phyloP scores from a whole-genome alignment of 306 rosid genomes.

The Quercus cerris region DNA sequence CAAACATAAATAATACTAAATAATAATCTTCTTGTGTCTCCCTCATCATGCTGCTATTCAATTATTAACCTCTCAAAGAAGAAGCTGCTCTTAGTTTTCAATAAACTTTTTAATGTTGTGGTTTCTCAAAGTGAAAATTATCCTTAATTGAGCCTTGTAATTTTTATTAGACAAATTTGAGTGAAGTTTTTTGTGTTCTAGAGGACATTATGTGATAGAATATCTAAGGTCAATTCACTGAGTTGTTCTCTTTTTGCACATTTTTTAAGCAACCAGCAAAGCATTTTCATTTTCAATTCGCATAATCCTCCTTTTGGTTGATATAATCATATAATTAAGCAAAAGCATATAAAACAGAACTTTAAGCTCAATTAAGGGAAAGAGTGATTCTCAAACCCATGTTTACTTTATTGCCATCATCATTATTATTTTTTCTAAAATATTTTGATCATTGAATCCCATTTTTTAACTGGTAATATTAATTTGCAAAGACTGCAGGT shows the following conservation, averaged over 20 bases:
- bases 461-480: background rate
- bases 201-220: background rate
- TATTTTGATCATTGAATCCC: background rate
- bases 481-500: constrained; percentile 41
- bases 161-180: background rate
- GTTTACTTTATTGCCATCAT: background rate
- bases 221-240: background rate
- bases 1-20: too few relatives aligned
- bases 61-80: background rate
- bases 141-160: background rate
- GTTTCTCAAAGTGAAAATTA: background rate
- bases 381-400: too few relatives aligned
- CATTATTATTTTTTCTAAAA: constrained; percentile 1
- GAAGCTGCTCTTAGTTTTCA: background rate
- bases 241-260: background rate
- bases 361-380: background rate
- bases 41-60: background rate
- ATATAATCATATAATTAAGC: too few relatives aligned
- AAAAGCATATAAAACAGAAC: background rate
- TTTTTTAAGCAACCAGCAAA: constrained; percentile 1
- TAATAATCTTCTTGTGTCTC: too few relatives aligned
- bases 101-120: background rate
- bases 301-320: too few relatives aligned
- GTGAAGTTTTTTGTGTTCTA: background rate
- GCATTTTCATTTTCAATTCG: background rate